These are phyloP conservation scores for Apiospora sp. DNA, from an alignment of 2,329 filamentous ascomycete species.

Conservation along the genomic window DNA sequence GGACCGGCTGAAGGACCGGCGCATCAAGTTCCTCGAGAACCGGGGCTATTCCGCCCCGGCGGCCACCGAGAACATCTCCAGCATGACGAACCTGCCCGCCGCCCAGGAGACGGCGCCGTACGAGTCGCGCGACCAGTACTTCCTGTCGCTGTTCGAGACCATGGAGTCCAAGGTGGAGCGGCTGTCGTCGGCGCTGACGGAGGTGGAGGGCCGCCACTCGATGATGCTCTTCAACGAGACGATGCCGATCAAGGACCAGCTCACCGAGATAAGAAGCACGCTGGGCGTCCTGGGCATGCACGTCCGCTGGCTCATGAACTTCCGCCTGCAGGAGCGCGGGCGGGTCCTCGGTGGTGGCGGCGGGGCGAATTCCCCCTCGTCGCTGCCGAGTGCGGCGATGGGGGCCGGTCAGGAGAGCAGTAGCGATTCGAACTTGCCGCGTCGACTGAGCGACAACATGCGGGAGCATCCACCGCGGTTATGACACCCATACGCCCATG, in stretches of 20 bases:
- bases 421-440: slow-evolving; percentile 34
- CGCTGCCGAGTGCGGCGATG: slow-evolving; percentile 33
- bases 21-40: slow-evolving; percentile 52
- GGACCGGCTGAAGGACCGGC: slow-evolving; percentile 49
- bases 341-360: slow-evolving; percentile 30
- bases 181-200: slow-evolving; percentile 63
- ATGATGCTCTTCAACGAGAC: slow-evolving; percentile 69
- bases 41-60: slow-evolving; percentile 39
- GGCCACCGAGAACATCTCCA: slow-evolving; percentile 35
- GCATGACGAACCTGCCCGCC: slow-evolving; percentile 36
- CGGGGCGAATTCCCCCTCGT: slow-evolving; percentile 32
- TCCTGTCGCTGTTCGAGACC: slow-evolving; percentile 56
- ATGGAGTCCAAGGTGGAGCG: slow-evolving; percentile 65
- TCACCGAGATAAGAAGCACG: slow-evolving; percentile 66
- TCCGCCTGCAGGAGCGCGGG: slow-evolving; percentile 57
- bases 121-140: slow-evolving; percentile 53
- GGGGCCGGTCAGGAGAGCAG: slow-evolving; percentile 37
- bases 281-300: slow-evolving; percentile 67
- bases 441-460: slow-evolving; percentile 41
- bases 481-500: slow-evolving; percentile 29
- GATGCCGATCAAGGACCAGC: slow-evolving; percentile 67
- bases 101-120: slow-evolving; percentile 41
- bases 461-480: slow-evolving; percentile 42
- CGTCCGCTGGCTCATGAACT: slow-evolving; percentile 65
- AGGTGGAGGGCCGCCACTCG: slow-evolving; percentile 66